Base-by-base conservation (phyloP, 441 rosid genomes). In the Bruguiera hainesii region DNA sequence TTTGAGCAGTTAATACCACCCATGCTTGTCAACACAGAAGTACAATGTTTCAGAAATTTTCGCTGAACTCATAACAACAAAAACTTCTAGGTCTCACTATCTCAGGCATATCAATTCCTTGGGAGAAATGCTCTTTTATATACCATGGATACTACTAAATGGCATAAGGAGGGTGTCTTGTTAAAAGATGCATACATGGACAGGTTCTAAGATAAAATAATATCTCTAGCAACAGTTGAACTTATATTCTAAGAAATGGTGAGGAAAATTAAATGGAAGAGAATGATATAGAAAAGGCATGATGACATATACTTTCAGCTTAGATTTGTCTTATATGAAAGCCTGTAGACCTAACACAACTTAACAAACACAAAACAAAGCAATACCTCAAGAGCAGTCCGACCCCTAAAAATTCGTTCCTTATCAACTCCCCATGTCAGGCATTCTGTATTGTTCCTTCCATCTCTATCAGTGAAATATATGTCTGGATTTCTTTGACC, bases 341-440 rank as follows among this genome's bases (percentile, higher is more conserved):
- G 30, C 46, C 63, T 66, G 59, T 30, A 55, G 29, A 66, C 18
- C 48, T 13, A 13, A 42, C 48, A 11, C 48, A 42, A 13, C 48
- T 42, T 13, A 13, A 42, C 48, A 42, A 13, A 42, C 48, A 42
- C 18, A 42, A 13, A 11, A 42, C 16, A 42, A 42, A 42, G 48
- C 48, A 42, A 42, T 42, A 42, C 48, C 48, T 42, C 48, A 42
- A 42, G 48, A 11, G 48, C 48, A 42, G 48, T 42, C 15, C 48
- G 18, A 5, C 48, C 48, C 48, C 48, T 13, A 42, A 42, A 42
- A 53, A 23, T 53, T 29, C 98, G 84, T 71, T 92, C 97, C 80
- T 80, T 90, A 78, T 93, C 98, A 69, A 92, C 75, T 58, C 98
- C 99, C 98, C 98, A 95, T 35, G 99, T 86, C 63, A 92, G 99